phyloP scores from a whole-genome alignment of 179 eudicot genomes.

The Beta lomatogona region DNA sequence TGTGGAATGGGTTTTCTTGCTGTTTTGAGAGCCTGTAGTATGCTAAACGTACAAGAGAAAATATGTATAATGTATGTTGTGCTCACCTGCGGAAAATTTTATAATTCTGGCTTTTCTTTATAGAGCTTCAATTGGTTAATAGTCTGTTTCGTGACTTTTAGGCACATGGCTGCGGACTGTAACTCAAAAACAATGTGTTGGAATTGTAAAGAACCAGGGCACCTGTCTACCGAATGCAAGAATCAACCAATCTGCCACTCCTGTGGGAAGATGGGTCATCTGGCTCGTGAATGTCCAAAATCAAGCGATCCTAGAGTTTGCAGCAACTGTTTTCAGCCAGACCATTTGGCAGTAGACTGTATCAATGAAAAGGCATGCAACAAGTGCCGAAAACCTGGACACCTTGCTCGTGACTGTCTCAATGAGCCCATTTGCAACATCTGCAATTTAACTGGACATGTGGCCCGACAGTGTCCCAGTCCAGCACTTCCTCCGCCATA shows the following conservation, averaged over 20 bases:
- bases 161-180: constrained; percentile 75
- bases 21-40: background rate
- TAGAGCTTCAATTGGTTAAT: background rate
- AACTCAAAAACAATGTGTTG: constrained; percentile 69
- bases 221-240: constrained; percentile 57
- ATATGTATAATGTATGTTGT: background rate
- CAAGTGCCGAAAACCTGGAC: constrained; percentile 71
- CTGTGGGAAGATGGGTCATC: constrained; percentile 67
- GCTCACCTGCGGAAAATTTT: background rate
- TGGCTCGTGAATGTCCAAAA: constrained; percentile 62
- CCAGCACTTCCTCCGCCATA: constrained; percentile 32
- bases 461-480: constrained; percentile 65
- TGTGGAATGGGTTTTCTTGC: background rate
- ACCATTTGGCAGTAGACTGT: constrained; percentile 58
- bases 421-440: constrained; percentile 61
- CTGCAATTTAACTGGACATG: constrained; percentile 58
- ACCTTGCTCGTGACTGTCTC: constrained; percentile 67
- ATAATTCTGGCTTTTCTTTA: background rate
- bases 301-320: constrained; percentile 62
- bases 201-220: constrained; percentile 80
- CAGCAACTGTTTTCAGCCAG: constrained; percentile 67
- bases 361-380: constrained; percentile 75
- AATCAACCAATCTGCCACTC: constrained; percentile 66
- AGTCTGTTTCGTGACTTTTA: constrained; percentile 22
- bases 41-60: background rate